Evolutionary conservation across 306 rosid genomes (phyloP).

Genomic region (Acacia melanoxylon): DNA sequence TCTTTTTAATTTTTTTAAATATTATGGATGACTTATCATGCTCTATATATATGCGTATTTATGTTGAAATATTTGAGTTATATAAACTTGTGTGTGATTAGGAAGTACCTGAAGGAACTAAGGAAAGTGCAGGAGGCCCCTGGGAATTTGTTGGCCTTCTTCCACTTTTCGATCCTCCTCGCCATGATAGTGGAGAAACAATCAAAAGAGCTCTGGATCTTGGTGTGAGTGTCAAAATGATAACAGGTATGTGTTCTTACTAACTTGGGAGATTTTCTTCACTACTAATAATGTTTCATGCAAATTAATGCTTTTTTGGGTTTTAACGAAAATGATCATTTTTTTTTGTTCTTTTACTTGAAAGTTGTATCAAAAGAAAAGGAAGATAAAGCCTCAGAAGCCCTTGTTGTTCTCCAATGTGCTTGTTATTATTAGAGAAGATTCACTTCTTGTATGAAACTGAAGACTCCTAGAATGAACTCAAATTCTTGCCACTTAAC

Average conservation of each 20-base stretch:
- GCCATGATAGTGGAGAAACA: conserved; percentile 82
- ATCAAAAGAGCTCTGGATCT: conserved; percentile 79
- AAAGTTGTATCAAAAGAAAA: not conserved
- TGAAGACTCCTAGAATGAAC: not conserved
- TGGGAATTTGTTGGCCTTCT: conserved; percentile 84
- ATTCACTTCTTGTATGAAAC: conserved; percentile 1
- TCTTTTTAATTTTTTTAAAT: not conserved
- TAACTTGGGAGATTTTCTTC: not conserved
- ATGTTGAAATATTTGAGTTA: not conserved
- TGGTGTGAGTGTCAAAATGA: conserved; percentile 79
- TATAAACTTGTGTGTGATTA: conserved; percentile 14
- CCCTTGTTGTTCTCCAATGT: not conserved
- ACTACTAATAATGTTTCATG: not conserved
- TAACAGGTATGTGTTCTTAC: conserved; percentile 52
- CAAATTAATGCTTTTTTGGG: not conserved
- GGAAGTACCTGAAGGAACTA: conserved; percentile 70
- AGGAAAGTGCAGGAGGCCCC: conserved; percentile 70
- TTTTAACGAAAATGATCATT: not conserved
- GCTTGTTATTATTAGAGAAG: not conserved
- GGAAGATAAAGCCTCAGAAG: not conserved
- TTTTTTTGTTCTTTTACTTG: not conserved
- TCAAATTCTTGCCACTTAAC: not conserved
- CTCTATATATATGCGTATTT: not conserved
- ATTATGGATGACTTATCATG: not conserved
- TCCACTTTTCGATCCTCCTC: conserved; percentile 80